phyloP scores from a whole-genome alignment of 2,329 filamentous ascomycete genomes.

The Ophiobolus disseminans region DNA sequence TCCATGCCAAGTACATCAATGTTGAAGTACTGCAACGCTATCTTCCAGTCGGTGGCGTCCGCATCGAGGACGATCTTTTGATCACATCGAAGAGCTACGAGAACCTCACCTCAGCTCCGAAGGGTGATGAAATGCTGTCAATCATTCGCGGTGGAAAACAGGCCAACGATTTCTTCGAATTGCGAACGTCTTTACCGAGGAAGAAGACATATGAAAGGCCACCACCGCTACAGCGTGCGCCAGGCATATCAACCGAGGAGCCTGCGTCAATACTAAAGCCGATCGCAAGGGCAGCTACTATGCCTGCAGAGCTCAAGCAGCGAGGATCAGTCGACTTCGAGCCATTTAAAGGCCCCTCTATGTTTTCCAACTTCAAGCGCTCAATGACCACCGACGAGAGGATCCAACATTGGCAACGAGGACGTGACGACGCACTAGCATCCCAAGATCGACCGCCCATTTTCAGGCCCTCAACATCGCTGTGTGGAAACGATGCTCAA shows the following conservation, averaged over 20 bases:
- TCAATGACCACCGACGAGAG: constrained; percentile 36
- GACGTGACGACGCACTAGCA: neutral
- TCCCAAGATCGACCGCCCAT: neutral
- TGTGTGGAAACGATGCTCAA: constrained; percentile 26
- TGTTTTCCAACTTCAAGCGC: constrained; percentile 29
- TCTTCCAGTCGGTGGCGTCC: constrained; percentile 80
- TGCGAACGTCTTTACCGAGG: neutral
- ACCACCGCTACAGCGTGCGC: constrained; percentile 28
- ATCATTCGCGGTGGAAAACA: constrained; percentile 52
- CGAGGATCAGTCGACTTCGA: constrained; percentile 25
- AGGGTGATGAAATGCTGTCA: constrained; percentile 70
- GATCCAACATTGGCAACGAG: constrained; percentile 24
- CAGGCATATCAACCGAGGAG: constrained; percentile 29
- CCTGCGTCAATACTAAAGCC: constrained; percentile 20
- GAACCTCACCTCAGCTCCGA: constrained; percentile 75
- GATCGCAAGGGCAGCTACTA: constrained; percentile 29
- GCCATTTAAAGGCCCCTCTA: constrained; percentile 24
- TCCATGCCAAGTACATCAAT: constrained; percentile 79
- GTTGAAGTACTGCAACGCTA: constrained; percentile 75
- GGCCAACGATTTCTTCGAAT: constrained; percentile 1
- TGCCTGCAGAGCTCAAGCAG: constrained; percentile 17
- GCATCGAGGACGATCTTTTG: constrained; percentile 76
- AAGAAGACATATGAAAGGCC: constrained; percentile 6
- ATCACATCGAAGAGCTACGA: constrained; percentile 73
- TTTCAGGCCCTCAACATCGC: constrained; percentile 3